Conservation (phyloP, 148 eudicot species). For the Chenopodium album region DNA sequence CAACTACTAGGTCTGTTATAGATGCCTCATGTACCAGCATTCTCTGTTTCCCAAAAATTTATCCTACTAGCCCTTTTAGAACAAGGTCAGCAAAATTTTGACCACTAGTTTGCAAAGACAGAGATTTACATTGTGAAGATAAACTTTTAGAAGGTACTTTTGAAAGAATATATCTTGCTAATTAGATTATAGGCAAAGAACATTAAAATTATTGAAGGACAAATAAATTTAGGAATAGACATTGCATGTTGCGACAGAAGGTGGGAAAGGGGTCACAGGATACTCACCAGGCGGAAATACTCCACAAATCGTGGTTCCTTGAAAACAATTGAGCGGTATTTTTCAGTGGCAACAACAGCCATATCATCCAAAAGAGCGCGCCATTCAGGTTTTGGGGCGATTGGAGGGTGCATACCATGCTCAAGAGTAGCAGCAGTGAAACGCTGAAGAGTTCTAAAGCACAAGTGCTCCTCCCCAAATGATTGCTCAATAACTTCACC, state of each 20-base stretch:
- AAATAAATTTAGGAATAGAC: neutral
- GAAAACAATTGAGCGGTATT: conserved; percentile 86
- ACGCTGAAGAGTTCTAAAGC: conserved; percentile 95
- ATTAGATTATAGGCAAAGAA: neutral
- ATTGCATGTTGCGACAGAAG: neutral
- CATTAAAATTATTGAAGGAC: neutral
- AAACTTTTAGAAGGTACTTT: neutral
- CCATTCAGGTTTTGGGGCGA: conserved; percentile 94
- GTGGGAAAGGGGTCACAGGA: neutral
- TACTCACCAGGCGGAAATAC: conserved; percentile 90
- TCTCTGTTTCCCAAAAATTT: neutral
- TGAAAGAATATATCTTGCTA: neutral
- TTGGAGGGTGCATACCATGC: conserved; percentile 96
- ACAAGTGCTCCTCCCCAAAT: conserved; percentile 94
- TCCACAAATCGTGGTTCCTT: conserved; percentile 94
- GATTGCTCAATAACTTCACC: conserved; percentile 99
- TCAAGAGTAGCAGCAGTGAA: conserved; percentile 96
- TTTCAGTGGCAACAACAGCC: conserved; percentile 74
- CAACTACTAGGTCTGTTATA: neutral
- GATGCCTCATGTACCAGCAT: neutral
- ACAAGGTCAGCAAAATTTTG: neutral
- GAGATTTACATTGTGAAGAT: neutral
- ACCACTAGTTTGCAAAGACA: neutral
- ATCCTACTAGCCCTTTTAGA: neutral
- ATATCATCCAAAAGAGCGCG: conserved; percentile 87